Percentiles rank a stretch among this genome's conserved stretches.
Evolutionary conservation across 352 stramenopile species (phyloP).

Genomic region (Pythium phragmitis): DNA sequence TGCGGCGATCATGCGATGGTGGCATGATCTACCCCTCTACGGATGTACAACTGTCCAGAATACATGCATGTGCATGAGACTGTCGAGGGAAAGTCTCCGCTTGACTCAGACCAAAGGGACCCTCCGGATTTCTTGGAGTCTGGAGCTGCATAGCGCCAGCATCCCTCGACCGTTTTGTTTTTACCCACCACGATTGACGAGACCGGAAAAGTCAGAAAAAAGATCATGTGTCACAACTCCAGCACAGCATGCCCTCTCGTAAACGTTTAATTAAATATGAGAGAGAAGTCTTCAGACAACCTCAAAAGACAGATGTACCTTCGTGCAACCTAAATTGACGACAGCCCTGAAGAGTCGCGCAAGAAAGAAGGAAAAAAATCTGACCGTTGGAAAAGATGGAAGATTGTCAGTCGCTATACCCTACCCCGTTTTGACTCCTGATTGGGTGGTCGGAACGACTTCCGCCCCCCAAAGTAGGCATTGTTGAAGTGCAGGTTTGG

Average conservation of each 20-base stretch:
- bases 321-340: constrained; percentile 8
- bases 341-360: constrained; percentile 16
- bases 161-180: background rate
- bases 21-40: too few species aligned
- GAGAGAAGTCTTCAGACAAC: background rate
- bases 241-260: background rate
- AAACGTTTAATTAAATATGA: background rate
- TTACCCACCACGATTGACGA: background rate
- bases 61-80: background rate
- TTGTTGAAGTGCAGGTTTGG: constrained; percentile 27
- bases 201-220: background rate
- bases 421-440: constrained; percentile 13
- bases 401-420: constrained; percentile 24
- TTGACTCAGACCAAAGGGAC: background rate
- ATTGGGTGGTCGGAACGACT: constrained; percentile 1
- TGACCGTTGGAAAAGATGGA: constrained; percentile 32
- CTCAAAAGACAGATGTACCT: background rate
- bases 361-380: constrained; percentile 20
- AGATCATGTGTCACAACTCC: background rate
- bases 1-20: too few species aligned
- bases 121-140: too few species aligned
- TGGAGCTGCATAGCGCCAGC: too few species aligned
- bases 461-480: constrained; percentile 8
- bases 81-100: too few species aligned
- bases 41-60: background rate